Conservation (phyloP, 2,329 filamentous ascomycete genomes). For the Cytospora piceicola region DNA sequence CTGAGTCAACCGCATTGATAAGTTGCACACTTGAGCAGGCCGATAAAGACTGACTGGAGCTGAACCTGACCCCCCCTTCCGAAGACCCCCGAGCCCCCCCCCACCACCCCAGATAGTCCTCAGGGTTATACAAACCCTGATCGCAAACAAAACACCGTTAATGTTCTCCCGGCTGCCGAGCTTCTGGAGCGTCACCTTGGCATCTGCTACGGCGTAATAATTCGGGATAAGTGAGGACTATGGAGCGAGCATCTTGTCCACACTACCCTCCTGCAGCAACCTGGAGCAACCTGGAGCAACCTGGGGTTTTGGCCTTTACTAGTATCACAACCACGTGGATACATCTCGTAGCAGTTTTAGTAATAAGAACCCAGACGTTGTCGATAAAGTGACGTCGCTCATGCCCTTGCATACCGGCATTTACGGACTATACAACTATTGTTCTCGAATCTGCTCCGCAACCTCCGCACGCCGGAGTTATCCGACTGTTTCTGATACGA, state of each 20-base stretch:
- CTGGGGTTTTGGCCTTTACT: too few species aligned
- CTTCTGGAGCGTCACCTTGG: too few species aligned
- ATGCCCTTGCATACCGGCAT: background rate
- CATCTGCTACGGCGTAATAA: too few species aligned
- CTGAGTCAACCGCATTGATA: slow-evolving; percentile 8
- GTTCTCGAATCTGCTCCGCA: background rate
- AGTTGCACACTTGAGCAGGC: slow-evolving; percentile 4
- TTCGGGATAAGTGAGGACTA: too few species aligned
- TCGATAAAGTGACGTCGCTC: background rate
- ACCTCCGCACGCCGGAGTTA: background rate
- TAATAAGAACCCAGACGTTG: background rate
- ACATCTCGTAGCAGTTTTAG: background rate
- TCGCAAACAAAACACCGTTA: too few species aligned
- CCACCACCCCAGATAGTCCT: background rate
- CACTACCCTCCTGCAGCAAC: too few species aligned
- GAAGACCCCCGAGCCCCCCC: too few species aligned
- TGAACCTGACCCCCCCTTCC: background rate
- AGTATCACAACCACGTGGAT: background rate
- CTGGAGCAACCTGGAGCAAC: too few species aligned
- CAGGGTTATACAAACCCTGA: background rate
- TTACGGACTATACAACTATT: background rate
- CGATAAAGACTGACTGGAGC: background rate
- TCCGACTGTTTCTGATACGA: too few species aligned
- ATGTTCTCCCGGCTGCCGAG: too few species aligned
- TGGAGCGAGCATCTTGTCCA: too few species aligned